Base-by-base conservation (phyloP, 1,139 yeast species). In the Torulaspora pretoriensis region DNA sequence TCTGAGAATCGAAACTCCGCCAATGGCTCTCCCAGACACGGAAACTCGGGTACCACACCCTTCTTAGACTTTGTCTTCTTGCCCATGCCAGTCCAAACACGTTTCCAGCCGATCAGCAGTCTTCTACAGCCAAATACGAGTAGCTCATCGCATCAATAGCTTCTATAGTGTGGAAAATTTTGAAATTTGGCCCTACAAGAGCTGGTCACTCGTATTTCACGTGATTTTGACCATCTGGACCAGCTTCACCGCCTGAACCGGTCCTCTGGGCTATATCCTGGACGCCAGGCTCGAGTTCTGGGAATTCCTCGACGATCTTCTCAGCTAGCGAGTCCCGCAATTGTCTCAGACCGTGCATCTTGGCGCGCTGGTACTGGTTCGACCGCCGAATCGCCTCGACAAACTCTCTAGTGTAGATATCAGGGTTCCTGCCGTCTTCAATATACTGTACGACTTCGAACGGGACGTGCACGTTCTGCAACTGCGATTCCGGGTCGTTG, bases 351-450 rank as follows among this genome's bases (percentile, higher is more conserved):
- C 83, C 89, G 35, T 69, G 59, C 74, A 81, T 80, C 64, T 87
- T 87, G 8, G 97, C 98, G 61, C 89, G 79, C 49, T 92, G 72
- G 52, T 83, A 78, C 58, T 95, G 97, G 63, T 92, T 92, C 49
- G 89, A 82, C 56, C 87, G 83, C 24, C 90, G 83, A 16, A 92
- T 84, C 35, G 92, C 87, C 64, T 92, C 98, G 8, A 90, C 88
- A 67, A 92, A 92, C 67, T 94, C 98, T 61, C 98, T 75, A 0
- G 97, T 89, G 65, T 92, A 92, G 38, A 92, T 90, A 61, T 92
- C 97, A 0, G 99, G 98, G 61, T 92, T 92, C 54, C 98, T 73
- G 2, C 98, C 98, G 58, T 89, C 95, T 61, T 92, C 97, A 37
- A 92, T 87, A 61, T 92, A 85, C 49, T 82, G 81, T 6, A 87